Evolutionary conservation across 306 rosid genomes (phyloP), one percentile per base, ranked within the genome.

Genomic region (Vigna radiata): DNA sequence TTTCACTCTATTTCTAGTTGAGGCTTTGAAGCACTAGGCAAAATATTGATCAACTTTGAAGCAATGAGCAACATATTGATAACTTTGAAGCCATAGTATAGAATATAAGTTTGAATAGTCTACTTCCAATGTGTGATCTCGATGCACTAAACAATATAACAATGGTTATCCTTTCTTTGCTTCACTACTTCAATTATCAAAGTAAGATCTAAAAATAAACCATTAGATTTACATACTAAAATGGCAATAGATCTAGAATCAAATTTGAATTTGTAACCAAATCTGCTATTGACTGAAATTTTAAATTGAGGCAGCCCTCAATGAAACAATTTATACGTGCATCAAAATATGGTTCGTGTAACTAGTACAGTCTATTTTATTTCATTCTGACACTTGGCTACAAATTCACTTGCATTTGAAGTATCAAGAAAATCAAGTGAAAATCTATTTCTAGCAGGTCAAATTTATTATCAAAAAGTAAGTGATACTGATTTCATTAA

Each of bases 161-260:
- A 21, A 41, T 53, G 52, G 74, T 39, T 76, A 64, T 76, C 14
- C 80, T 62, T 62, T 33, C 23, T 62, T 62, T 62, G 14, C 19
- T 61, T 55, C 25, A 27, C 39, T 17, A 31, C 59, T 53, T 53
- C 74, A 54, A 23, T n/a, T n/a, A 76, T 50, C 8, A 5, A n/a
- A 55, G 13, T 54, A 16, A 11, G 19, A 19, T 10, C 25, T 76
- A n/a, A 15, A 10, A 68, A 36, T 36, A 36, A 68, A 64, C 5
- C 59, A 29, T 55, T 8, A 8, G 43, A 44, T 27, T 47, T 56
- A 68, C 69, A 70, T 41, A 43, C 53, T 52, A 33, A 68, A 77
- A 75, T 68, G 65, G 33, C 63, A 65, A 80, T 11, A 80, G 55
- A 77, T 41, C 15, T 13, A 27, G 68, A 75, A 54, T 70, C 66